phyloP scores from a whole-genome alignment of 768 basidiomycete genomes.

The Mycena alexandri region DNA sequence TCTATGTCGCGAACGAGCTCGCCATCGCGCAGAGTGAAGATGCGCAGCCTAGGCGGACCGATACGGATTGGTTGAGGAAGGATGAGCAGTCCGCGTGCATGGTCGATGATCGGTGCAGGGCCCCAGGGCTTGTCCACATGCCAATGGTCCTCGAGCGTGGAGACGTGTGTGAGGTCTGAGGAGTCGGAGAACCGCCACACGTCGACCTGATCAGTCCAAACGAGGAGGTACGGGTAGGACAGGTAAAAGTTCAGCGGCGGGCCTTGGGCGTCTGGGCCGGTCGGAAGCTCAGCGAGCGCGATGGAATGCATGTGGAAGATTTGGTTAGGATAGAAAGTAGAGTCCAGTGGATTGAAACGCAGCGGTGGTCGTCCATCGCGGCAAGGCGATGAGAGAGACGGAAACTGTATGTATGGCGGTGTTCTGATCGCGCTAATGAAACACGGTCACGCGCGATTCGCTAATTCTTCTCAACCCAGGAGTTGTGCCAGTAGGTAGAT shows the following conservation, averaged over 20 bases:
- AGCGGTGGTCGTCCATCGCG: no score
- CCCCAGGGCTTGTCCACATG: constrained; percentile 8
- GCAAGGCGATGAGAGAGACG: no score
- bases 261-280: constrained; percentile 22
- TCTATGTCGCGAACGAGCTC: constrained; percentile 23
- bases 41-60: constrained; percentile 18
- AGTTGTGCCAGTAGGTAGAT: no score
- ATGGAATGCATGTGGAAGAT: constrained; percentile 27
- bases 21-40: constrained; percentile 23
- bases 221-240: constrained; percentile 26
- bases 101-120: constrained; percentile 27
- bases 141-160: constrained; percentile 15
- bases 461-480: no score
- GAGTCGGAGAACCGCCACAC: constrained; percentile 26
- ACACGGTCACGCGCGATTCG: no score
- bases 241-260: constrained; percentile 25
- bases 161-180: constrained; percentile 19
- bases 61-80: constrained; percentile 20
- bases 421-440: no score
- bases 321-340: not conserved
- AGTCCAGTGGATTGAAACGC: no score
- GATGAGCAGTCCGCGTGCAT: constrained; percentile 22
- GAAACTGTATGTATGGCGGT: no score
- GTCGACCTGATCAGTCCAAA: constrained; percentile 31
- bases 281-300: constrained; percentile 26